Evolutionary conservation across 2,329 filamentous ascomycete genomes (phyloP).

Genomic region (Beauveria bassiana): DNA sequence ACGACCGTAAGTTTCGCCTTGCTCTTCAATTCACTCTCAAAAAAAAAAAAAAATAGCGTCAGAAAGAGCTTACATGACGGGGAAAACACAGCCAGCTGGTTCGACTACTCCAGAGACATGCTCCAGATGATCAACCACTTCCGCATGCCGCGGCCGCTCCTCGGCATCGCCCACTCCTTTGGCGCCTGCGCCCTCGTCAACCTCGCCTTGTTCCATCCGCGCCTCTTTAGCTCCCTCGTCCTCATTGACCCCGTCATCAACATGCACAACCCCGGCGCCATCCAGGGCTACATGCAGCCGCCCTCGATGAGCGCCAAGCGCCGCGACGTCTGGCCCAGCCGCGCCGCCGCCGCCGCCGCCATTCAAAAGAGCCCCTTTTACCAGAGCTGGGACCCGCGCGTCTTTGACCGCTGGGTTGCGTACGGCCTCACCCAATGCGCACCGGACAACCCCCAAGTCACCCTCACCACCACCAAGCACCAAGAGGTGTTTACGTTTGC

Average conservation of each 20-base stretch:
- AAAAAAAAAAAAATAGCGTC: too few relatives aligned
- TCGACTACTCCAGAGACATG: conserved; percentile 77
- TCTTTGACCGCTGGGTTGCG: conserved; percentile 54
- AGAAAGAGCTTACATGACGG: neutral
- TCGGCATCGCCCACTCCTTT: conserved; percentile 86
- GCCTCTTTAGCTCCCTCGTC: conserved; percentile 66
- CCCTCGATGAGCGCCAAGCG: conserved; percentile 60
- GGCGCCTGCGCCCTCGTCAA: conserved; percentile 68
- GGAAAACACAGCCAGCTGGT: conserved; percentile 62
- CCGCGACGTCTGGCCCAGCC: conserved; percentile 76
- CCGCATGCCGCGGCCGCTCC: conserved; percentile 67
- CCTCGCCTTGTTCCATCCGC: conserved; percentile 69
- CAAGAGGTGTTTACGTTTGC: conserved; percentile 68
- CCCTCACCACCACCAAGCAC: conserved; percentile 74
- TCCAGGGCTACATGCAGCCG: conserved; percentile 26
- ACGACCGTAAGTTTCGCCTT: conserved; percentile 60
- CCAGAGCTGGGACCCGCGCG: conserved; percentile 70
- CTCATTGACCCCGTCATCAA: conserved; percentile 81
- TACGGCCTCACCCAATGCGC: conserved; percentile 65
- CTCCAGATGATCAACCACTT: conserved; percentile 80
- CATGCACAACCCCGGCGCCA: conserved; percentile 31
- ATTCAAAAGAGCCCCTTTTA: conserved; percentile 67
- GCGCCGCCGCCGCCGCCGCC: conserved; percentile 55
- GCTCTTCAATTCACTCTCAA: neutral
- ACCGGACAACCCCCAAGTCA: conserved; percentile 42